phyloP scores from a whole-genome alignment of 2,329 filamentous ascomycete genomes.

The Arthroderma sp. region DNA sequence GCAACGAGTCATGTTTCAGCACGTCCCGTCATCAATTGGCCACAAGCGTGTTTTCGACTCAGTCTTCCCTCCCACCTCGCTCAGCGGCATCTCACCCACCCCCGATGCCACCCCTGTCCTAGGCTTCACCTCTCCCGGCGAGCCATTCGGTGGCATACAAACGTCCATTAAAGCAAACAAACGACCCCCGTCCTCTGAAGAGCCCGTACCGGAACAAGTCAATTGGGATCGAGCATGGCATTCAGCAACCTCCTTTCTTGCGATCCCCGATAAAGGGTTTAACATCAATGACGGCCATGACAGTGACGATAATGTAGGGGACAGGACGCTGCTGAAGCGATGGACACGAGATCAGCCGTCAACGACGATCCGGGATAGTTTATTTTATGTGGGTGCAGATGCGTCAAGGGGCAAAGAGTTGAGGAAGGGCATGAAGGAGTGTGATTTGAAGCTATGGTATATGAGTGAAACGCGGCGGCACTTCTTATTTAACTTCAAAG shows the following conservation, averaged over 20 bases:
- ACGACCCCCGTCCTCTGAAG: neutral
- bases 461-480: slow-evolving; percentile 33
- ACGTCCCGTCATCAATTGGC: slow-evolving; percentile 13
- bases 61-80: slow-evolving; percentile 31
- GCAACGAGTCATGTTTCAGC: slow-evolving; percentile 12
- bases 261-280: slow-evolving; percentile 28
- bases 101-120: slow-evolving; percentile 18
- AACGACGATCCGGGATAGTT: slow-evolving; percentile 23
- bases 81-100: slow-evolving; percentile 24
- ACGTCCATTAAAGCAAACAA: neutral
- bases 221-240: slow-evolving; percentile 33
- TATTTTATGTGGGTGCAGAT: slow-evolving; percentile 23
- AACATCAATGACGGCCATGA: slow-evolving; percentile 8
- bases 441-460: slow-evolving; percentile 33
- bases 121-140: slow-evolving; percentile 13
- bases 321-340: slow-evolving; percentile 20
- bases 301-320: slow-evolving; percentile 15
- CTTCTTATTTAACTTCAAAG: slow-evolving; percentile 30
- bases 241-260: slow-evolving; percentile 30
- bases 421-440: slow-evolving; percentile 15
- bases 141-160: slow-evolving; percentile 12
- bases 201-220: slow-evolving; percentile 21
- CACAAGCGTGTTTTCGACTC: slow-evolving; percentile 34
- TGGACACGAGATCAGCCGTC: slow-evolving; percentile 24
- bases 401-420: slow-evolving; percentile 14